Evolutionary conservation across 208 protist genomes (phyloP), one percentile per base, ranked within the genome.

Genomic region (Histomonas meleagridis): DNA sequence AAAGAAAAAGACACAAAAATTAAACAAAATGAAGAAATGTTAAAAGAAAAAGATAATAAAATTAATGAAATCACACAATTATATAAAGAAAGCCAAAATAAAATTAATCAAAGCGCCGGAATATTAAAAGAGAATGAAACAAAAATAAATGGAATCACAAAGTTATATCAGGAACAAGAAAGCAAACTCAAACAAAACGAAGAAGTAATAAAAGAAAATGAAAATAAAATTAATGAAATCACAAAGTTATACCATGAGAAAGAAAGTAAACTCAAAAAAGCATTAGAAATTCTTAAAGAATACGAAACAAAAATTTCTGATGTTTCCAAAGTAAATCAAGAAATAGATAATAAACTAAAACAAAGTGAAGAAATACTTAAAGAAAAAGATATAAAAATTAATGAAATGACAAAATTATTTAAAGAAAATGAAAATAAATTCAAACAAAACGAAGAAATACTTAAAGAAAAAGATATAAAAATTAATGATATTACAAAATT

Each of bases 191-290:
- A 76, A 23, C 9, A 62, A 60, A 76, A 91, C 21, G 18, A 51
- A 60, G 3, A 90, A 28, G 55, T 79, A 65, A 35, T 35, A 90
- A 91, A 10, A 91, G 26, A 91, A 90, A 91, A 91, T 90, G 90
- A 65, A 91, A 91, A 91, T 90, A 91, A 91, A 91, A 32, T 81
- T 10, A 91, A 65, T 65, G 60, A 65, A 65, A n/a, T 65, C 3
- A n/a, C 23, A n/a, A 28, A 65, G 7, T 5, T 32, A 65, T 28
- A 32, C 3, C 7, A 65, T 65, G 60, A 10, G 7, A 65, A 65
- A 65, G 60, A 65, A n/a, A 65, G 23, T n/a, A 5, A 12, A 65
- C 7, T n/a, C 7, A n/a, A n/a, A n/a, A 65, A 65, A 65, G 3
- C n/a, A n/a, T n/a, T 28, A 3, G 23, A 65, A 10, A 26, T 32